Conservation (phyloP, 2,329 filamentous ascomycete genomes). For the Rhytidhysteron rufulum region DNA sequence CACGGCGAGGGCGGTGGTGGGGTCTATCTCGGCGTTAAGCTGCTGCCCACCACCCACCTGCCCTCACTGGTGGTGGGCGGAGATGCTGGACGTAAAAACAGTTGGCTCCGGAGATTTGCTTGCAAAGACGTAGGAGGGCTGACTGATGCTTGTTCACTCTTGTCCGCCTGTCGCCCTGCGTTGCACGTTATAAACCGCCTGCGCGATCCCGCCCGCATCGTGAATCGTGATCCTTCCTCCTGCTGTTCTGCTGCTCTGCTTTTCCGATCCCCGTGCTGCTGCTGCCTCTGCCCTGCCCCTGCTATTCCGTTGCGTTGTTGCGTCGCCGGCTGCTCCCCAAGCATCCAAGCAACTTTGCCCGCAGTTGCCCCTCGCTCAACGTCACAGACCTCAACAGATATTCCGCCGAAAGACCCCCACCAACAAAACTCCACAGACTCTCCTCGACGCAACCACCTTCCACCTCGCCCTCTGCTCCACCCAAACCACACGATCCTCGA, state of each 20-base stretch:
- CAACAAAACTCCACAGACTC: conserved; percentile 11
- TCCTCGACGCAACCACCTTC: not conserved
- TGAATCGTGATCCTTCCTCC: too few species aligned
- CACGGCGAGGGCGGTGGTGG: too few species aligned
- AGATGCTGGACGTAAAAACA: conserved; percentile 11
- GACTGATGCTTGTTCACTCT: conserved; percentile 33
- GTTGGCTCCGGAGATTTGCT: conserved; percentile 28
- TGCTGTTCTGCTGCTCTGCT: not conserved
- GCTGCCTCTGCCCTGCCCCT: conserved; percentile 2
- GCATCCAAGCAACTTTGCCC: too few species aligned
- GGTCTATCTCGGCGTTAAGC: conserved; percentile 28
- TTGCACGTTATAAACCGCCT: conserved; percentile 9
- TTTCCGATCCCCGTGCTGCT: not conserved
- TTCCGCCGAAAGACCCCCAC: conserved; percentile 1
- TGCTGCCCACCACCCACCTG: conserved; percentile 19
- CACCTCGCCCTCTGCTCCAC: not conserved
- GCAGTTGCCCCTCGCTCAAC: too few species aligned
- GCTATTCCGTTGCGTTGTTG: conserved; percentile 3
- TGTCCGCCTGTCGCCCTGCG: too few species aligned
- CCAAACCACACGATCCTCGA: not conserved
- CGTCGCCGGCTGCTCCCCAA: conserved; percentile 11
- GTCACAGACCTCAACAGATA: too few species aligned
- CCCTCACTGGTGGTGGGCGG: too few species aligned
- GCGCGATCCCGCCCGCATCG: too few species aligned
- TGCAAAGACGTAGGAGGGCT: conserved; percentile 26